These are phyloP conservation scores for Linum tenue DNA, from an alignment of 345 rosid species.

Conservation along the genomic window DNA sequence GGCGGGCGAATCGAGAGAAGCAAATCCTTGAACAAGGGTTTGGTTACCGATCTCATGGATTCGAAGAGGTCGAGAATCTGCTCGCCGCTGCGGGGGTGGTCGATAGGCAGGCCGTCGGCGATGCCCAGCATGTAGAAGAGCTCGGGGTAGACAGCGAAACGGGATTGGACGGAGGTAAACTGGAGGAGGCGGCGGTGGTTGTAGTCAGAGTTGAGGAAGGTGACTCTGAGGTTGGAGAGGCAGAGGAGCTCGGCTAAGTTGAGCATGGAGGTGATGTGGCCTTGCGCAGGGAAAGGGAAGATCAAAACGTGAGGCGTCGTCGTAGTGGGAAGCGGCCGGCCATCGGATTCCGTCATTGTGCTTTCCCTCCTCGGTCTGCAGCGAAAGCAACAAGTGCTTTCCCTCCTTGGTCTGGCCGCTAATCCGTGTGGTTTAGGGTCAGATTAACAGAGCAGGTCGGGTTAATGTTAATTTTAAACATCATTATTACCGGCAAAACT, in stretches of 20 bases:
- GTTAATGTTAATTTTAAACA: too few species aligned
- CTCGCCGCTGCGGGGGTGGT: constrained; percentile 3
- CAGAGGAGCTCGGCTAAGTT: constrained; percentile 49
- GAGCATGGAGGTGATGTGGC: constrained; percentile 62
- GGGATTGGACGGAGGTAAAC: constrained; percentile 19
- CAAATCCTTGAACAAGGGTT: constrained; percentile 1
- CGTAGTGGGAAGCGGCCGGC: too few species aligned
- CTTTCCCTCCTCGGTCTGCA: background rate
- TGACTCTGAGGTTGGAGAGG: constrained; percentile 39
- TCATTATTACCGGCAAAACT: too few species aligned
- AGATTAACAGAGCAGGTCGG: too few species aligned
- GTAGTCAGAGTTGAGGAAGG: constrained; percentile 42
- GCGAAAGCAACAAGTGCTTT: too few species aligned
- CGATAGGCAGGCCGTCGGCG: constrained; percentile 21
- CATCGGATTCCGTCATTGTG: background rate
- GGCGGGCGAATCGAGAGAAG: constrained; percentile 5
- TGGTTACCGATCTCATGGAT: constrained; percentile 1
- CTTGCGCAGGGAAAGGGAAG: constrained; percentile 51
- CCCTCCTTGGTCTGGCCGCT: too few species aligned
- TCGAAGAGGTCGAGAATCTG: background rate
- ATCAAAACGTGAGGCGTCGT: constrained; percentile 34
- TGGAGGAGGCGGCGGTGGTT: constrained; percentile 22
- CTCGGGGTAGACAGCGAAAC: constrained; percentile 22
- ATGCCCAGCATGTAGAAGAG: constrained; percentile 28
- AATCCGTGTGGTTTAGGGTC: too few species aligned